These are phyloP conservation scores for Aspergillus tanneri DNA, from an alignment of 2,329 filamentous ascomycete species.

Conservation along the genomic window DNA sequence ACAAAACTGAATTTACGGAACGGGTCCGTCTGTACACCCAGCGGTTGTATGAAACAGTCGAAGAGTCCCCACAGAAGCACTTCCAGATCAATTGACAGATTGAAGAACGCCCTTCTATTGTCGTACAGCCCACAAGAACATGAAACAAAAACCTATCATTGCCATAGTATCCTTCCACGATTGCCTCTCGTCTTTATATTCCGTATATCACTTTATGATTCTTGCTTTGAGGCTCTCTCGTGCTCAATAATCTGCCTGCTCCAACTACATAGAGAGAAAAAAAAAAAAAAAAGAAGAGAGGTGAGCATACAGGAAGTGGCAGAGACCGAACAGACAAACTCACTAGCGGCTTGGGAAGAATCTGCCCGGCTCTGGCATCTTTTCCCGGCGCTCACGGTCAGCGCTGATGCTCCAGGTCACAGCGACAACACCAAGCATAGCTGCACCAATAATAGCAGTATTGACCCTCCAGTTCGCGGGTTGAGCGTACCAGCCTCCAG, in stretches of 20 bases:
- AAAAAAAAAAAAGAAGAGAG: constrained; percentile 16
- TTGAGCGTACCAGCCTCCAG: constrained; percentile 96
- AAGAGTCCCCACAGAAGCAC: constrained; percentile 40
- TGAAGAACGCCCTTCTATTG: constrained; percentile 40
- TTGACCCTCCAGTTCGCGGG: constrained; percentile 94
- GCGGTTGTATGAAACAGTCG: constrained; percentile 40
- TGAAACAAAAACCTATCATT: constrained; percentile 31
- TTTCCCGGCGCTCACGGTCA: constrained; percentile 68
- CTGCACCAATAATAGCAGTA: constrained; percentile 71
- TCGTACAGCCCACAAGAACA: constrained; percentile 39
- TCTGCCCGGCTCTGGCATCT: constrained; percentile 71
- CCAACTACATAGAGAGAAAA: constrained; percentile 53
- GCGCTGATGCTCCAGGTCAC: constrained; percentile 71
- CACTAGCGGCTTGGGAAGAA: constrained; percentile 86
- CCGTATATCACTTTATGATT: constrained; percentile 31
- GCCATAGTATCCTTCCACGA: constrained; percentile 24
- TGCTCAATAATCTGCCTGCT: constrained; percentile 70
- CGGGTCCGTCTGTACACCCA: constrained; percentile 47
- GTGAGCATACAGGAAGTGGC: constrained; percentile 1
- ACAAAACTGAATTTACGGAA: constrained; percentile 46
- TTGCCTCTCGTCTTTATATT: constrained; percentile 14
- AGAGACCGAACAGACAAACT: constrained; percentile 37
- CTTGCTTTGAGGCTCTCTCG: constrained; percentile 53
- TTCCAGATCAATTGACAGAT: constrained; percentile 39
- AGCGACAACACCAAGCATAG: constrained; percentile 67